These are phyloP conservation scores for Komagataella phaffii DNA, from an alignment of 805 yeast genomes.

Conservation along the genomic window DNA sequence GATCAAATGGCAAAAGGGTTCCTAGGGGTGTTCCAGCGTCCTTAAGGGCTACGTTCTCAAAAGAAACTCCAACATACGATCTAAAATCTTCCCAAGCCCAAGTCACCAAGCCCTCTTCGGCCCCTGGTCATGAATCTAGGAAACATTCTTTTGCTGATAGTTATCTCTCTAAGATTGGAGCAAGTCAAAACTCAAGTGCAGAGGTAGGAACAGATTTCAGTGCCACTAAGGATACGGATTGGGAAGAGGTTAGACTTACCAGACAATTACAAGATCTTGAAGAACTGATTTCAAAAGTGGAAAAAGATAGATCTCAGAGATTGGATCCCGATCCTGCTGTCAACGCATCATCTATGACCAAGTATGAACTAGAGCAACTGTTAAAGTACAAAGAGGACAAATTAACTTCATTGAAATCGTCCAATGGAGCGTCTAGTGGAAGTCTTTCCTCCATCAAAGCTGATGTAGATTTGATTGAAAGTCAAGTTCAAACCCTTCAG, in stretches of 20 bases:
- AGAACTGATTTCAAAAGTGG: slow-evolving; percentile 41
- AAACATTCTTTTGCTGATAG: slow-evolving; percentile 35
- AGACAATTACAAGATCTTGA: slow-evolving; percentile 63
- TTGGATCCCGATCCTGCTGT: slow-evolving; percentile 9
- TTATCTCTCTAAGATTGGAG: slow-evolving; percentile 44
- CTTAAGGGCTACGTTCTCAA: slow-evolving; percentile 80
- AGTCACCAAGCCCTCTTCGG: slow-evolving; percentile 6
- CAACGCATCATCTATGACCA: slow-evolving; percentile 17
- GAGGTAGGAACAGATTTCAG: slow-evolving; percentile 60
- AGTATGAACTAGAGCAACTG: slow-evolving; percentile 69
- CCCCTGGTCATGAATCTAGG: slow-evolving; percentile 4
- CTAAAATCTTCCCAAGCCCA: slow-evolving; percentile 38
- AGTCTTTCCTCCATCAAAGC: slow-evolving; percentile 39
- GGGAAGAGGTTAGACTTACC: slow-evolving; percentile 62
- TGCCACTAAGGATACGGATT: slow-evolving; percentile 65
- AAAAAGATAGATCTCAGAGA: slow-evolving; percentile 27
- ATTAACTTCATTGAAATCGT: slow-evolving; percentile 24
- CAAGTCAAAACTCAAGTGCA: slow-evolving; percentile 18
- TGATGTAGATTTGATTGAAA: slow-evolving; percentile 59
- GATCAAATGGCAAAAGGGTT: slow-evolving; percentile 64
- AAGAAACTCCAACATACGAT: slow-evolving; percentile 68
- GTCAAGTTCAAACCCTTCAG: slow-evolving; percentile 64
- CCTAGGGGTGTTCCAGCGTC: slow-evolving; percentile 95
- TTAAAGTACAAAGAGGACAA: slow-evolving; percentile 63
- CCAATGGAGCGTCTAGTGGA: slow-evolving; percentile 7